A percentile compares a stretch with the other conserved stretches of the same genome.
Conservation (phyloP, 805 yeast genomes). For the Kluyveromyces aestuarii region DNA sequence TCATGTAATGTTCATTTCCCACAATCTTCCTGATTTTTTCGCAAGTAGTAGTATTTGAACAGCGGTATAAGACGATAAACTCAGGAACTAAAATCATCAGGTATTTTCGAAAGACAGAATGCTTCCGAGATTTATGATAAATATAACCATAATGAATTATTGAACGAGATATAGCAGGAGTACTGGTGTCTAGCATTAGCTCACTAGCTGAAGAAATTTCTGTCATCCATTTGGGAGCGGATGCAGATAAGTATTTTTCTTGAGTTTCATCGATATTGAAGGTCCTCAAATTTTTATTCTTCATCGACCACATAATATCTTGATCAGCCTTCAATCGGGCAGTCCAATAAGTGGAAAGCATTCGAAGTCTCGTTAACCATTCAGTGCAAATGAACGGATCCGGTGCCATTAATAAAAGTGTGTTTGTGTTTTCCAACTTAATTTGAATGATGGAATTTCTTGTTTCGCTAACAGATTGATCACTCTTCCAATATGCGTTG, state of each 20-base stretch:
- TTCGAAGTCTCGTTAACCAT: slow-evolving; percentile 53
- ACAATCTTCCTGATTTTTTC: slow-evolving; percentile 40
- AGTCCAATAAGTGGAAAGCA: slow-evolving; percentile 52
- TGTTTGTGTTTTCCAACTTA: slow-evolving; percentile 36
- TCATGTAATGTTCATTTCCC: slow-evolving; percentile 43
- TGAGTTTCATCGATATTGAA: slow-evolving; percentile 45
- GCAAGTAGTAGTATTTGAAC: slow-evolving; percentile 37
- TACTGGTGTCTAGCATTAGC: slow-evolving; percentile 42
- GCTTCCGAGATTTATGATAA: slow-evolving; percentile 62
- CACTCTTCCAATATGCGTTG: slow-evolving; percentile 13
- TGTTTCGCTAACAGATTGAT: slow-evolving; percentile 17
- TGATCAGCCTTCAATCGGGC: slow-evolving; percentile 35
- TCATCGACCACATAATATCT: slow-evolving; percentile 27
- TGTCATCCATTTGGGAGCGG: slow-evolving; percentile 44
- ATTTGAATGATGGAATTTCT: slow-evolving; percentile 47
- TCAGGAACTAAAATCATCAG: slow-evolving; percentile 67
- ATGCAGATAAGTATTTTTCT: slow-evolving; percentile 45
- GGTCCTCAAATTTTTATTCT: slow-evolving; percentile 36
- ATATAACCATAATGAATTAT: slow-evolving; percentile 57
- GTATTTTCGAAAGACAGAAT: slow-evolving; percentile 51
- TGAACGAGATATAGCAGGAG: slow-evolving; percentile 49
- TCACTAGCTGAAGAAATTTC: slow-evolving; percentile 47
- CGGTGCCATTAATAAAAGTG: slow-evolving; percentile 48
- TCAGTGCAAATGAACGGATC: slow-evolving; percentile 39
- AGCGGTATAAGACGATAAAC: slow-evolving; percentile 47